phyloP scores from a whole-genome alignment of 1,284 basidiomycete genomes.

The Leccinum cinnamomeum region DNA sequence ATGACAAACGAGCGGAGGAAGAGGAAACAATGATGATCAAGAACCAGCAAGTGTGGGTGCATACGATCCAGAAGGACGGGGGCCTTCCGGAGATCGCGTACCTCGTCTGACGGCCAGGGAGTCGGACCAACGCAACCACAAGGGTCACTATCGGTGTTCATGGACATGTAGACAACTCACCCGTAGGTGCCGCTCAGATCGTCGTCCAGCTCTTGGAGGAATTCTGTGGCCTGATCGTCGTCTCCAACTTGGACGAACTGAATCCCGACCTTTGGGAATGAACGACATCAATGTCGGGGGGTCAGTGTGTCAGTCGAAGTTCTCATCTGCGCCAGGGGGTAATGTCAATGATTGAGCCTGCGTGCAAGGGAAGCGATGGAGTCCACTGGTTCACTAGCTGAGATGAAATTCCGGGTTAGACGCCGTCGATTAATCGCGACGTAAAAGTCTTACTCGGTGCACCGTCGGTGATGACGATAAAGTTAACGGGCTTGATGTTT shows the following conservation, averaged over 20 bases:
- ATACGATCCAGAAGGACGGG: constrained; percentile 37
- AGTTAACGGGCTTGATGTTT: constrained; percentile 55
- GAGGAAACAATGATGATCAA: constrained; percentile 55
- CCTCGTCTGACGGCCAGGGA: constrained; percentile 53
- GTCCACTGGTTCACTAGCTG: constrained; percentile 51
- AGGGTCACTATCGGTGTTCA: too few species aligned
- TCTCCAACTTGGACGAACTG: constrained; percentile 65
- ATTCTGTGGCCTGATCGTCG: constrained; percentile 43
- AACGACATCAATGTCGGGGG: neutral
- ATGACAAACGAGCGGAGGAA: constrained; percentile 38
- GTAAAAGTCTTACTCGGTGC: constrained; percentile 41
- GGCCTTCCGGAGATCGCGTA: constrained; percentile 50
- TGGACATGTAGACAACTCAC: constrained; percentile 26
- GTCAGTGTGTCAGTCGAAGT: neutral
- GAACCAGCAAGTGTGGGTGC: constrained; percentile 60
- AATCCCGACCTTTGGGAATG: constrained; percentile 44
- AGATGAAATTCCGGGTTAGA: constrained; percentile 1
- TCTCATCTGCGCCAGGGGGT: constrained; percentile 53
- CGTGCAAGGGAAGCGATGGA: constrained; percentile 51
- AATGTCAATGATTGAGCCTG: constrained; percentile 47
- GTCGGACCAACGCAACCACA: constrained; percentile 26
- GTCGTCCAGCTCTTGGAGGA: constrained; percentile 46
- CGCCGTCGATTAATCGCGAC: neutral
- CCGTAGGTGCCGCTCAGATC: constrained; percentile 24
- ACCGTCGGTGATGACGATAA: constrained; percentile 64